Evolutionary conservation across 2,329 filamentous ascomycete species (phyloP), one percentile per base, ranked within the genome.

Genomic region (Teratosphaeria epicoccoides): DNA sequence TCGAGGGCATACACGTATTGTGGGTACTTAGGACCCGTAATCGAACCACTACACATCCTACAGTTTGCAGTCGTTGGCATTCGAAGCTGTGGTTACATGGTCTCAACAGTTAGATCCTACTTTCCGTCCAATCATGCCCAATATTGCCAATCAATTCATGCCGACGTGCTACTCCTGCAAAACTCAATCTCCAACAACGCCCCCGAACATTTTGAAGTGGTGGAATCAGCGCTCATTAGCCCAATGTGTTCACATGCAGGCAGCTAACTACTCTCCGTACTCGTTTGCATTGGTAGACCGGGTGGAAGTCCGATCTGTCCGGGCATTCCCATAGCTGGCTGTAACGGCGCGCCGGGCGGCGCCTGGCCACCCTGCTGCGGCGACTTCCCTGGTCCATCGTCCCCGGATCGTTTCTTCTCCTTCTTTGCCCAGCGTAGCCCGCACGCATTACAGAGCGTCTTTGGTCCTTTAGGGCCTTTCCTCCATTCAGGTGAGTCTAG

Each of bases 401-500:
- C 60, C 22, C 61, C 61, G 17, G 51, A 48, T 25, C 62, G 53
- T 59, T 69, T 69, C 61, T 69, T 69, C 56, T 69, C 67, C 56
- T 68, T 69, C 61, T 69, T 69, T 29, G 67, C 67, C 67, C 67
- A 69, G 17, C 67, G 58, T 28, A 69, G 52, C 28, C 91, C 91
- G 66, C 91, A 97, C 6, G 91, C 91, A 71, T 97, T 97, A 70
- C 91, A 97, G 11, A 97, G 73, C 7, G 91, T 96, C 70, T 97
- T 96, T 1, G 90, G 90, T 2, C 91, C 91, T 56, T 81, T 88
- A 0, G 91, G 91, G 0, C 91, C 91, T 68, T 95, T 96, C 56
- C 91, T 79, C 91, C 91, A 97, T 73, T 97, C 91, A 0, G 91
- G 91, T 14, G 88, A 95, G 65, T 96, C 90, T 40, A 94, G 77